Conservation (phyloP, 495 filamentous ascomycete species). For the Penicillium malachiteum region DNA sequence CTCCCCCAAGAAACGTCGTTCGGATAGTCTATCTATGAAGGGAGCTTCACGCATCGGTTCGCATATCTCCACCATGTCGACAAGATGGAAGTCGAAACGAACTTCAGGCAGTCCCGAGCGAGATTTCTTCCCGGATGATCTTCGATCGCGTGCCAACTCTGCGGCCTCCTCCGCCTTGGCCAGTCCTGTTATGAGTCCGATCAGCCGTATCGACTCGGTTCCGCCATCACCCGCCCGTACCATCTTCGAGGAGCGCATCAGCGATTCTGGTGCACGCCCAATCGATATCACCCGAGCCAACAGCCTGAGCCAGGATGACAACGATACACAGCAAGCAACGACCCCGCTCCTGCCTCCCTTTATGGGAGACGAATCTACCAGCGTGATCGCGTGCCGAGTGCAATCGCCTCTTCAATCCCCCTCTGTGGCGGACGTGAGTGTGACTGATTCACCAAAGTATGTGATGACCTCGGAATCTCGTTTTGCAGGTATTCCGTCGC, state of each 20-base stretch:
- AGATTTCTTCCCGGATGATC: constrained; percentile 35
- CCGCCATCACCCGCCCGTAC: constrained; percentile 67
- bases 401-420: constrained; percentile 84
- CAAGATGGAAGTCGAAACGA: constrained; percentile 60
- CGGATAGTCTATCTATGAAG: constrained; percentile 61
- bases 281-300: constrained; percentile 62
- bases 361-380: constrained; percentile 55
- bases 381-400: constrained; percentile 43
- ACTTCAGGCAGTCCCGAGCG: constrained; percentile 44
- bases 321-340: constrained; percentile 60
- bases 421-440: constrained; percentile 53
- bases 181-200: constrained; percentile 48
- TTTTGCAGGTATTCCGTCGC: constrained; percentile 58
- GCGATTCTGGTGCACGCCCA: constrained; percentile 41
- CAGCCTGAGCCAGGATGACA: constrained; percentile 51
- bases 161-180: constrained; percentile 67
- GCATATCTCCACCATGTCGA: constrained; percentile 70
- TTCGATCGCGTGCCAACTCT: constrained; percentile 55
- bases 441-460: constrained; percentile 26
- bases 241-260: constrained; percentile 60
- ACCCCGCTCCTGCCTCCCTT: constrained; percentile 83
- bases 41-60: constrained; percentile 67
- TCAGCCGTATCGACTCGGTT: constrained; percentile 55
- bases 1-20: constrained; percentile 61
- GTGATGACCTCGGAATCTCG: constrained; percentile 45